phyloP scores from a whole-genome alignment of 179 eudicot species.

The Beta lomatogona region DNA sequence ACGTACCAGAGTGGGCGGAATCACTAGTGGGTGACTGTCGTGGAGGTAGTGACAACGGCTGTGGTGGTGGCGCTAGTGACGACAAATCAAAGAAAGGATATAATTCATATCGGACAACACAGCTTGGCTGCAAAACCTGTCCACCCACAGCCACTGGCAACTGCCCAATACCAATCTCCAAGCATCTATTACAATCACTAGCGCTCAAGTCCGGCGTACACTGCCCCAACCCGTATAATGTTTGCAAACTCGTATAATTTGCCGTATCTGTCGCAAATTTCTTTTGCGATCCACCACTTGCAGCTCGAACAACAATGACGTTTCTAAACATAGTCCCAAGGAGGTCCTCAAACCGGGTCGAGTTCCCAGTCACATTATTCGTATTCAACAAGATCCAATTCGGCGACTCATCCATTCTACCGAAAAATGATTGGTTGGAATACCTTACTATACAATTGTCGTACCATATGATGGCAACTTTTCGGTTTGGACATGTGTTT shows the following conservation, averaged over 20 bases:
- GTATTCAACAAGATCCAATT: rapidly evolving
- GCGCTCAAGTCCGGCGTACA: conserved; percentile 39
- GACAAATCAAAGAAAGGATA: conserved; percentile 19
- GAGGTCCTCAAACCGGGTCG: neutral
- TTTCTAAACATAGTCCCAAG: conserved; percentile 6
- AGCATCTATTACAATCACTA: conserved; percentile 28
- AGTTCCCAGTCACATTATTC: conserved; percentile 12
- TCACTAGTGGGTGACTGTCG: neutral
- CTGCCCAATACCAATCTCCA: conserved; percentile 7
- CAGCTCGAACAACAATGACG: conserved; percentile 12
- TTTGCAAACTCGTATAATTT: neutral
- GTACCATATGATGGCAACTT: conserved; percentile 27
- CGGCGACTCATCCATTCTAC: neutral
- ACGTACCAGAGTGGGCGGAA: neutral
- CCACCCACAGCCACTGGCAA: neutral
- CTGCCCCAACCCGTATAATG: conserved; percentile 32
- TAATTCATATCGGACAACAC: conserved; percentile 18
- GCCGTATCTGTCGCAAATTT: neutral
- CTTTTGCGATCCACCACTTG: neutral
- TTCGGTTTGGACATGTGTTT: conserved; percentile 16
- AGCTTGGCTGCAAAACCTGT: conserved; percentile 24
- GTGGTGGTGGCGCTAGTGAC: neutral
- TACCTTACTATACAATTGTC: conserved; percentile 37
- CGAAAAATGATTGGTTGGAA: conserved; percentile 25
- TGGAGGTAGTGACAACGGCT: neutral